phyloP scores from a whole-genome alignment of 164 flowering plant species.

The Vitis riparia region DNA sequence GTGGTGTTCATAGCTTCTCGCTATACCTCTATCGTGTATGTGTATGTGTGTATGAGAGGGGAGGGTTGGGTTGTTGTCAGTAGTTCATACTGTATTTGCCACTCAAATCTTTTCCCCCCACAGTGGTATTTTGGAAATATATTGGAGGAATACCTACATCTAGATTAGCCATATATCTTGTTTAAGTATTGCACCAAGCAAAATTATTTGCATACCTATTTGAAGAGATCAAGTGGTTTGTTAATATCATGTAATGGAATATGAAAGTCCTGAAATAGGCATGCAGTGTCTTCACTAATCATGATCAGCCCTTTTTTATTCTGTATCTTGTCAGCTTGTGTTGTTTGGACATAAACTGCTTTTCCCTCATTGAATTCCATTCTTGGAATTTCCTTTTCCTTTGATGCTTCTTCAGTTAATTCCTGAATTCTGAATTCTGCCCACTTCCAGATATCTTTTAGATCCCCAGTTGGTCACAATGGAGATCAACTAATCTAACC shows the following conservation, averaged over 20 bases:
- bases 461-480: background rate
- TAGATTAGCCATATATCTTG: too few relatives aligned
- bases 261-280: too few relatives aligned
- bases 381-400: background rate
- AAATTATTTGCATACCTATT: too few relatives aligned
- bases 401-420: background rate
- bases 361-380: background rate
- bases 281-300: background rate
- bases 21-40: background rate
- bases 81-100: background rate
- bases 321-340: background rate
- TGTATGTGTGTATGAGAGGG: background rate
- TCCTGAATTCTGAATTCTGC: background rate
- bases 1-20: background rate
- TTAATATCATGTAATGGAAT: too few relatives aligned
- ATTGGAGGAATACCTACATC: too few relatives aligned
- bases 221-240: too few relatives aligned
- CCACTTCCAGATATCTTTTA: background rate
- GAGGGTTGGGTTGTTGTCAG: background rate
- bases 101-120: background rate
- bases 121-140: too few relatives aligned
- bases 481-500: background rate
- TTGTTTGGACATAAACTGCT: background rate
- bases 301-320: background rate
- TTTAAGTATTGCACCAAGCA: too few relatives aligned